These are phyloP conservation scores for Mycena citricolor DNA, from an alignment of 1,284 basidiomycete species.

Conservation along the genomic window DNA sequence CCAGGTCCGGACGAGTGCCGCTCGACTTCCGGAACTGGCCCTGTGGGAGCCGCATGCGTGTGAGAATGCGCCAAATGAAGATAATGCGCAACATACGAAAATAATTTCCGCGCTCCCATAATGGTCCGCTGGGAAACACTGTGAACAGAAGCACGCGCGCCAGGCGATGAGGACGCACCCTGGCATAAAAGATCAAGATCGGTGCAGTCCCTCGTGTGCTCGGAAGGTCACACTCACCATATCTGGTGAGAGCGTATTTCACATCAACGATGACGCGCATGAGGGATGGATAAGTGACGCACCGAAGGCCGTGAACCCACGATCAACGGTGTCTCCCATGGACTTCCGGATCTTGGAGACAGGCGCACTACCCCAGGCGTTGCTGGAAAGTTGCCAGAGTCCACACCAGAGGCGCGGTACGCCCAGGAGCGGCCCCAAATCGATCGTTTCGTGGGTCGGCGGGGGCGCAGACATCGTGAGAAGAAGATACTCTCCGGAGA, in stretches of 20 bases:
- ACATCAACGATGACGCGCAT: conserved; percentile 12
- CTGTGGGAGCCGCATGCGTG: no score
- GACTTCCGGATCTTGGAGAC: conserved; percentile 62
- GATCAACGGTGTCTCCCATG: conserved; percentile 63
- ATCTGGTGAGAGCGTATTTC: conserved; percentile 36
- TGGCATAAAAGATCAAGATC: not conserved
- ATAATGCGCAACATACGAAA: conserved; percentile 60
- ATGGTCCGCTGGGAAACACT: conserved; percentile 66
- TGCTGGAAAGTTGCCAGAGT: conserved; percentile 81
- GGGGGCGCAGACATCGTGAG: no score
- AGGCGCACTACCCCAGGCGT: conserved; percentile 77
- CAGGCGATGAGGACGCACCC: conserved; percentile 14
- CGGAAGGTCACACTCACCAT: conserved; percentile 43
- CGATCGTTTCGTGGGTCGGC: conserved; percentile 49
- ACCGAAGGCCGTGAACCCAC: conserved; percentile 77
- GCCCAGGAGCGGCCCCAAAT: conserved; percentile 57
- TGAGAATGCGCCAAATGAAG: no score
- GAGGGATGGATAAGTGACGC: conserved; percentile 25
- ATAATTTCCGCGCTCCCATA: conserved; percentile 79
- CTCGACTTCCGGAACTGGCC: conserved; percentile 62
- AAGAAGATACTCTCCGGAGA: no score
- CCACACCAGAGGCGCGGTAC: conserved; percentile 73
- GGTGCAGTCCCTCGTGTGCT: not conserved
- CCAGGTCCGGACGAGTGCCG: conserved; percentile 38
- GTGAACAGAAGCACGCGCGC: conserved; percentile 9